Percentiles rank a stretch among this genome's conserved stretches.
Conservation (phyloP, 2,329 filamentous ascomycete species). For the Sclerotiophoma versabilis region DNA sequence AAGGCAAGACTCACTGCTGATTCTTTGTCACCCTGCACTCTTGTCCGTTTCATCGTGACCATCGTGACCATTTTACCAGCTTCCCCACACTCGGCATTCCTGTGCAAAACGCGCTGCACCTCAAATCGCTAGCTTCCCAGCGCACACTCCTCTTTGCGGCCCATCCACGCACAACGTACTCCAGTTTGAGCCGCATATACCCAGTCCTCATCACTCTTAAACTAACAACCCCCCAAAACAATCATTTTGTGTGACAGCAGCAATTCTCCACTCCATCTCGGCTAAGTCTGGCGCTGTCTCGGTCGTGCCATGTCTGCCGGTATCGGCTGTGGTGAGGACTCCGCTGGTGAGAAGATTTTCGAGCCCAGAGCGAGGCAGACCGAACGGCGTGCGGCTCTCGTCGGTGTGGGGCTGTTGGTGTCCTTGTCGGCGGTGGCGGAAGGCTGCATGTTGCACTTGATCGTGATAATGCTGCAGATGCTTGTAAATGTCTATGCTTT, state of each 20-base stretch:
- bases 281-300: constrained; percentile 13
- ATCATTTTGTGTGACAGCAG: constrained; percentile 14
- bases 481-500: not conserved
- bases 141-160: constrained; percentile 1
- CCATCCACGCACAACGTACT: not conserved
- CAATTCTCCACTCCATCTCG: constrained; percentile 16
- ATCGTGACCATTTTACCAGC: constrained; percentile 12
- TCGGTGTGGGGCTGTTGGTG: constrained; percentile 8
- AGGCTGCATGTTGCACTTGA: not conserved
- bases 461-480: not conserved
- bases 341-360: constrained; percentile 8
- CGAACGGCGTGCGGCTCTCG: constrained; percentile 15
- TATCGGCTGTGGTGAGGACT: constrained; percentile 12
- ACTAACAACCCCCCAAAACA: constrained; percentile 12
- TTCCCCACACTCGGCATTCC: constrained; percentile 15
- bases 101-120: constrained; percentile 6
- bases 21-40: not conserved
- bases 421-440: not conserved
- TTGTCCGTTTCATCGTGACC: constrained; percentile 9
- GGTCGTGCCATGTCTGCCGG: constrained; percentile 7
- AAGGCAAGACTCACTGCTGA: too few relatives aligned
- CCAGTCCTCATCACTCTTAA: constrained; percentile 17
- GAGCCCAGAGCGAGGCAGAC: constrained; percentile 14
- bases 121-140: constrained; percentile 5
- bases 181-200: constrained; percentile 16